Base-by-base conservation (phyloP, 2,329 filamentous ascomycete species). In the Aphanoascus verrucosus region DNA sequence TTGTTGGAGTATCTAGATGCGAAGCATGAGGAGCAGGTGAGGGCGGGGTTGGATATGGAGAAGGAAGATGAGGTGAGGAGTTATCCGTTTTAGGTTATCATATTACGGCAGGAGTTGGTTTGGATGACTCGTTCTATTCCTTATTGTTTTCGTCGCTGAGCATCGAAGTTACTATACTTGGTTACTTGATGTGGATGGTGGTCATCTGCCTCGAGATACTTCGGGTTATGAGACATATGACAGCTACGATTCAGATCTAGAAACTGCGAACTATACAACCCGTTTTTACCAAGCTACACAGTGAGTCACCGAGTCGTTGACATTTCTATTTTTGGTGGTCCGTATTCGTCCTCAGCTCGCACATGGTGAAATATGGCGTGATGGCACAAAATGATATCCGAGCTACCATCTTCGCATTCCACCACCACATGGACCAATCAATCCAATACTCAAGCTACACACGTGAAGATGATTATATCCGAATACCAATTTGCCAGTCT, bases 1-100 rank as follows among this genome's bases (percentile, higher is more conserved):
- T 61, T 94, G 63, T 68, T 94, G 56, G 83, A 88, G 65, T 94
- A 84, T 68, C 66, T 94, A 56, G 88, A 94, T 68, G 62, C 62
- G 59, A 85, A 84, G 71, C 86, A 93, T 69, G 69, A 79, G 65
- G 83, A 85, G 70, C 87, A 94, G 71, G 57, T 90, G 2, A 76
- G 74, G n/a, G 70, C 68, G 11, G 87, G 87, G 0, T 61, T 91
- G 60, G 77, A 85, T 55, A 11, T 84, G 51, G 72, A 74, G 14
- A 75, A 73, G 63, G 82, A 85, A 65, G 80, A 82, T 3, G 78
- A 83, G 49, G 68, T 74, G 7, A 72, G 76, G 53, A 72, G 66
- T 53, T 88, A 87, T 73, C 85, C 85, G 3, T 85, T 72, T 55
- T 73, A n/a, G 15, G n/a, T 28, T 32, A 28, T n/a, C n/a, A n/a